Base-by-base conservation (phyloP, 768 basidiomycete species). In the Lactarius deliciosus region DNA sequence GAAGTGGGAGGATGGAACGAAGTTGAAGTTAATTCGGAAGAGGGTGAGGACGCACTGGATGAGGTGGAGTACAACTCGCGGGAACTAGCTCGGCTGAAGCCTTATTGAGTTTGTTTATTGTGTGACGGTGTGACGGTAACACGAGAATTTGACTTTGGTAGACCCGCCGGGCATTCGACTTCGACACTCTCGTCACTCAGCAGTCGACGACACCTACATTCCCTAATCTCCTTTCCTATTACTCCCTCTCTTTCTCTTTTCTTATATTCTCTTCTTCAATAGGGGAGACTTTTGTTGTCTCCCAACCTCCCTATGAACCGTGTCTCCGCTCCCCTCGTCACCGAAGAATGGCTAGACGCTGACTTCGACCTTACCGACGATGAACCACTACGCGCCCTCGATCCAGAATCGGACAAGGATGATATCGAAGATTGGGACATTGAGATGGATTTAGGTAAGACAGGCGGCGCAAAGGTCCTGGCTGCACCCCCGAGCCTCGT, bases 311-410 rank as follows among this genome's bases (percentile, higher is more conserved):
- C 40, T 62, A 91, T 91, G 89, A 75, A 81, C 64, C 78, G 87
- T 60, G 79, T 86, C 47, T 85, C 84, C 43, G 84, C 87, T 6
- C 88, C 86, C 15, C 78, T 28, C 83, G 56, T 79, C 82, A 68
- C 76, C 79, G 91, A 94, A 77, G 90, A 92, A 79, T 94, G 92
- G 91, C 82, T 85, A 54, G 92, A 94, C 76, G 89, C 89, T 68
- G 92, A 94, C 77, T 93, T 94, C 74, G 92, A 92, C 75, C 79
- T 94, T 25, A 87, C 89, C 63, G 92, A 94, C 57, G 91, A 85
- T 53, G 84, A 84, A 57, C 80, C 85, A 58, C 83, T 91, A 60
- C 85, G 88, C 71, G 76, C 87, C 43, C 82, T 81, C 30, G 83
- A 81, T 70, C 76, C 78, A 20, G 83, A 84, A 69, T 82, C 83